Base-by-base conservation (phyloP, 768 basidiomycete species). In the Coprinopsis strossmayeri region DNA sequence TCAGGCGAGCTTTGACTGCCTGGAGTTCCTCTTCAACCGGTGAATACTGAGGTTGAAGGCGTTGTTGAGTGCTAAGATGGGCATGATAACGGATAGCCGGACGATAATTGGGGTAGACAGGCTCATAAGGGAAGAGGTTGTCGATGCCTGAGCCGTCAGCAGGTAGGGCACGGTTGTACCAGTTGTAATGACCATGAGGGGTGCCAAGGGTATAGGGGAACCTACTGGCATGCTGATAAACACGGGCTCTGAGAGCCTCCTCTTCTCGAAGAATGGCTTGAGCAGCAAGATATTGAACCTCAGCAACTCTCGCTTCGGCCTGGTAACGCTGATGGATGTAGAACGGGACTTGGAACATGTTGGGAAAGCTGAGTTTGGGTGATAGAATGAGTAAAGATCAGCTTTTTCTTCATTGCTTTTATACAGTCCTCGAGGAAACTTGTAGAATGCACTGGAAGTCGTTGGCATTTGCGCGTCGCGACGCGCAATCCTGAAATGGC, bases 231-330 rank as follows among this genome's bases (percentile, higher is more conserved):
- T n/a, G n/a, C n/a, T n/a, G n/a, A 12, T 57, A 28, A 21, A 65
- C 32, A 34, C 61, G 59, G 34, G 52, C 55, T 40, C 58, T 61
- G 12, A 69, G 55, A 18, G 55, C 57, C 17, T 57, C 57, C 48
- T 70, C 68, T 43, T 68, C 70, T 4, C 54, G 61, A 34, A 56
- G 62, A 5, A 55, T 50, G 27, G 64, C 62, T 41, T 69, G 59
- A 3, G 61, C 63, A 32, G 65, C 63, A 28, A 71, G 57, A 32
- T 67, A 69, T 34, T 69, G 64, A 15, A 61, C 61, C 54, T 70
- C 40, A 2, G 69, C 68, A 39, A 66, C 62, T 48, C 61, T 61
- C n/a, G 65, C 66, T 21, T 21, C 42, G 12, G 61, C 61, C 53
- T 70, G 55, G 52, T 72, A 71, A 21, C 59, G 64, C 20, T 68